A percentile compares a stretch with the other conserved stretches of the same genome.
Conservation (phyloP, 805 yeast species). For the Saccharomycopsis javanensis region DNA sequence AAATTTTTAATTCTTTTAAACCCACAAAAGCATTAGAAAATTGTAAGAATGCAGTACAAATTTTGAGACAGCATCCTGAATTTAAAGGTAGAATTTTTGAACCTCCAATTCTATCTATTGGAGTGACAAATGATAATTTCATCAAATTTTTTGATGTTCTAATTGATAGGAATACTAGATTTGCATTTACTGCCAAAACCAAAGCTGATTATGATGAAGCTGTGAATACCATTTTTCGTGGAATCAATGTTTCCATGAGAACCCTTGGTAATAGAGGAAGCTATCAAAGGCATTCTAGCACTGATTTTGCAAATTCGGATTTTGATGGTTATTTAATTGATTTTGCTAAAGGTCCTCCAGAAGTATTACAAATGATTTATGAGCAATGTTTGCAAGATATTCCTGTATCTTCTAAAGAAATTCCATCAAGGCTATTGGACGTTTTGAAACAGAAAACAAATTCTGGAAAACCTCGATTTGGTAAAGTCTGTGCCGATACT, state of each 20-base stretch:
- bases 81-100: constrained; percentile 44
- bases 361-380: constrained; percentile 60
- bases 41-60: constrained; percentile 27
- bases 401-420: constrained; percentile 49
- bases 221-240: constrained; percentile 34
- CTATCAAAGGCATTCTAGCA: constrained; percentile 19
- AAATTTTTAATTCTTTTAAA: constrained; percentile 31
- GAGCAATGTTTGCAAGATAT: constrained; percentile 38
- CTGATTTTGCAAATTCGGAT: constrained; percentile 25
- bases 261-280: constrained; percentile 26
- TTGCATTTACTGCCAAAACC: constrained; percentile 55
- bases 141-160: constrained; percentile 51
- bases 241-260: constrained; percentile 48
- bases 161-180: constrained; percentile 42
- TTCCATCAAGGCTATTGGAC: constrained; percentile 32
- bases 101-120: constrained; percentile 64
- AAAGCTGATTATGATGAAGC: constrained; percentile 39
- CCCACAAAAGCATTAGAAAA: constrained; percentile 25
- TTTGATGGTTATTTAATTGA: constrained; percentile 78
- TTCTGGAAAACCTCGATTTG: constrained; percentile 39
- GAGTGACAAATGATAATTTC: constrained; percentile 38
- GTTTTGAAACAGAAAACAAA: constrained; percentile 28
- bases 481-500: constrained; percentile 52
- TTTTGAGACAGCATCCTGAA: constrained; percentile 28
- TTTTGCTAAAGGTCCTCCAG: constrained; percentile 59